Evolutionary conservation across 768 basidiomycete genomes (phyloP), one percentile per base, ranked within the genome.

Genomic region (Nidularia pulvinata): DNA sequence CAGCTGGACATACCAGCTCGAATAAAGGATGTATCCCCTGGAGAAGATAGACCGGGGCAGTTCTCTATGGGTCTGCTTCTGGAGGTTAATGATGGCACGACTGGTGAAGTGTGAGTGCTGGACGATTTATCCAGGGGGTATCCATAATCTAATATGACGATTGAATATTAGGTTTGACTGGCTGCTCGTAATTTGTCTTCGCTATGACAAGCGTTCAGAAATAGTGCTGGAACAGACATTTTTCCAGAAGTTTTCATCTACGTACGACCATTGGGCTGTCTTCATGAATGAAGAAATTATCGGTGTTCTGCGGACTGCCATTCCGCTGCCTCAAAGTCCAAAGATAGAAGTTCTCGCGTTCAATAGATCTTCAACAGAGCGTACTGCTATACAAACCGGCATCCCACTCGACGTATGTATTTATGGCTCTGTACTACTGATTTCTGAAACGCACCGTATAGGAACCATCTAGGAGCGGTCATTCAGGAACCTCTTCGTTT

Each of bases 271-370:
- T 42, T 67, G 63, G 65, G 67, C 64, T 7, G 55, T 63, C 1
- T 68, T 70, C 50, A 56, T 67, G 61, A 62, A 62, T 30, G 50
- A 54, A 6, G 65, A 65, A 7, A 55, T 65, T 37, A 60, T 64
- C 30, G 69, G 69, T 16, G 60, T 61, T n/a, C 55, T 70, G 32
- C 59, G 58, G 25, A 58, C 50, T 7, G 10, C 45, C 9, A 10
- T 14, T 34, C 33, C 7, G 6, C 11, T 48, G 42, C 51, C 33
- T 13, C 33, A 6, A 9, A 36, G 25, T 10, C 30, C 54, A 13
- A 52, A 45, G 19, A 50, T 64, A 11, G 54, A 56, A 19, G 50
- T 67, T 22, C 14, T 61, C 6, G 63, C 65, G 10, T 46, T 62
- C 46, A 66, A 68, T 44, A 53, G 61, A 39, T 42, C 45, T 19